These are phyloP conservation scores for Malbranchea cinnamomea DNA, from an alignment of 2,329 filamentous ascomycete genomes.

Conservation along the genomic window DNA sequence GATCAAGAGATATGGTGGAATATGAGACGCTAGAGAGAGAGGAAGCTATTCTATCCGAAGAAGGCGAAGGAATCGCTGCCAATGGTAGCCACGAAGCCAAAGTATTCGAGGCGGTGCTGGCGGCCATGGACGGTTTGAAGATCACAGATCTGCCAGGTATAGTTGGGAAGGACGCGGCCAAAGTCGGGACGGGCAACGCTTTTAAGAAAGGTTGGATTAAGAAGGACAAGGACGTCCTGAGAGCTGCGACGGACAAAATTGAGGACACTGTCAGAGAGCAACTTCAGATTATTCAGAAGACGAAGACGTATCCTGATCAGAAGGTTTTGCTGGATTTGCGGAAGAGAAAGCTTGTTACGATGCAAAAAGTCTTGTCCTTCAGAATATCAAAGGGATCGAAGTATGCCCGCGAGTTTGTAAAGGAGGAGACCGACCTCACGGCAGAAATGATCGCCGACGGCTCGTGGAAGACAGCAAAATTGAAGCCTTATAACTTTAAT, in stretches of 20 bases:
- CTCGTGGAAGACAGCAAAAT: slow-evolving; percentile 79
- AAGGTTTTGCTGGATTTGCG: slow-evolving; percentile 70
- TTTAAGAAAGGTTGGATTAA: slow-evolving; percentile 63
- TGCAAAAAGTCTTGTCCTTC: slow-evolving; percentile 76
- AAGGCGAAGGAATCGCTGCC: slow-evolving; percentile 55
- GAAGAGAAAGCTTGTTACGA: slow-evolving; percentile 78
- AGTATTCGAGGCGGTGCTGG: slow-evolving; percentile 59
- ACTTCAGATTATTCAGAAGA: slow-evolving; percentile 57
- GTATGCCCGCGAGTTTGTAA: slow-evolving; percentile 73
- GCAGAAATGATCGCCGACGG: slow-evolving; percentile 78
- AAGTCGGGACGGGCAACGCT: slow-evolving; percentile 81
- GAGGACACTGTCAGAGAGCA: slow-evolving; percentile 64
- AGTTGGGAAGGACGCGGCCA: slow-evolving; percentile 32
- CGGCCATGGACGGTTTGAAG: slow-evolving; percentile 64
- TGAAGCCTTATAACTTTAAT: slow-evolving; percentile 76
- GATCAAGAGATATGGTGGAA: slow-evolving; percentile 69
- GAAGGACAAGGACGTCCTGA: slow-evolving; percentile 44
- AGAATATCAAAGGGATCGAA: slow-evolving; percentile 71
- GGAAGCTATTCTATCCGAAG: slow-evolving; percentile 58
- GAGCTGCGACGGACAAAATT: slow-evolving; percentile 52
- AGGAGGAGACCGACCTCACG: slow-evolving; percentile 91
- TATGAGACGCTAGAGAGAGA: slow-evolving; percentile 76
- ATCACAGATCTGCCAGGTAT: slow-evolving; percentile 51
- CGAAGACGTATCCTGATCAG: slow-evolving; percentile 51
- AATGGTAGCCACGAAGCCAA: slow-evolving; percentile 72